These are phyloP conservation scores for Stachybotrys elegans DNA, from an alignment of 2,329 filamentous ascomycete genomes.

Conservation along the genomic window DNA sequence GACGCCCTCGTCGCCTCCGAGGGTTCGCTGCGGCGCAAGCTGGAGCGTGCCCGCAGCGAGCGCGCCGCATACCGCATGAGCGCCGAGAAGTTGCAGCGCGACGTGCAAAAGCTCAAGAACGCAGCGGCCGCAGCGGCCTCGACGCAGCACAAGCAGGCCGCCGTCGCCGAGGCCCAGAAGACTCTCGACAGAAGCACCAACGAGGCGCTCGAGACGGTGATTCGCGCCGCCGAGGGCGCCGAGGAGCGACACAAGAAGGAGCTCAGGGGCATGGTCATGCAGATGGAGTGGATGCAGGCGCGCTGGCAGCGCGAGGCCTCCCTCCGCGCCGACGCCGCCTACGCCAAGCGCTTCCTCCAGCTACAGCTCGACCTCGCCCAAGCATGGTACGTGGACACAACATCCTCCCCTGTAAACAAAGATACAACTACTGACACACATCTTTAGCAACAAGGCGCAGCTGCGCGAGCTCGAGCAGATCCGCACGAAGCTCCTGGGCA, in stretches of 20 bases:
- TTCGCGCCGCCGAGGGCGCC: conserved; percentile 53
- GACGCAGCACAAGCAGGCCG: conserved; percentile 12
- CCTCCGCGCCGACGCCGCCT: conserved; percentile 75
- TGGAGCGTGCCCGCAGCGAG: conserved; percentile 66
- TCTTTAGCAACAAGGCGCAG: conserved; percentile 82
- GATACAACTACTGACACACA: neutral
- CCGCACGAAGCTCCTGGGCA: conserved; percentile 41
- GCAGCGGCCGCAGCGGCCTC: conserved; percentile 26
- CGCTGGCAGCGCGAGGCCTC: conserved; percentile 74
- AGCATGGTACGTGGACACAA: conserved; percentile 68
- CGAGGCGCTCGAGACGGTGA: conserved; percentile 52
- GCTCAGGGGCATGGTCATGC: conserved; percentile 75
- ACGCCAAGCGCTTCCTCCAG: conserved; percentile 79
- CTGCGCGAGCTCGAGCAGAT: conserved; percentile 81
- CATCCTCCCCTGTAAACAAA: conserved; percentile 3
- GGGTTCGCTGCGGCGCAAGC: conserved; percentile 56
- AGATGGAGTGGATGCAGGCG: conserved; percentile 87
- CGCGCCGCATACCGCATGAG: conserved; percentile 50
- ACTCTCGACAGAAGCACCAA: conserved; percentile 32
- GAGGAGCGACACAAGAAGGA: conserved; percentile 69
- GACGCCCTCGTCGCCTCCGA: conserved; percentile 52
- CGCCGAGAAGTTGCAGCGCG: conserved; percentile 49
- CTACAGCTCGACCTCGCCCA: conserved; percentile 78
- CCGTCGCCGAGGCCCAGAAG: conserved; percentile 21
- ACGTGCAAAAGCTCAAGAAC: conserved; percentile 41